Base-by-base conservation (phyloP, 2,329 filamentous ascomycete species). In the Magnaporthiopsis rhizophila region DNA sequence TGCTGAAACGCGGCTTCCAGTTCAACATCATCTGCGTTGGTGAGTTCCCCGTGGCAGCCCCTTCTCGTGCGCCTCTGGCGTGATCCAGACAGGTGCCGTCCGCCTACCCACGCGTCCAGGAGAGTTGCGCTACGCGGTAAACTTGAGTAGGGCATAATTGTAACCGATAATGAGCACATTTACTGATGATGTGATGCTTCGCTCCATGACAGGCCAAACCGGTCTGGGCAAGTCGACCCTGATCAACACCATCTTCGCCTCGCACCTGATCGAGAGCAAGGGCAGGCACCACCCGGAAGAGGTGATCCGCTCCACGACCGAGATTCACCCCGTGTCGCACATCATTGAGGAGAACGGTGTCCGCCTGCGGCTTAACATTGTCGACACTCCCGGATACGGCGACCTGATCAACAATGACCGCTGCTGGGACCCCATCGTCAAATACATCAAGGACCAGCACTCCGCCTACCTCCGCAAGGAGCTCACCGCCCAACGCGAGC, bases 381-480 rank as follows among this genome's bases (percentile, higher is more conserved):
- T 99, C 74, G 95, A 99, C 77, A 99, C 95, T 69, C 95, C 95
- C 69, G 95, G 95, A 69, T 99, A 99, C 74, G 95, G 95, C 75
- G 95, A 99, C 74, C 87, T 97, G 75, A 95, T 99, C 80, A 99
- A 99, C 87, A 99, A 99, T 80, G 95, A 99, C 82, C 90, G 95
- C 85, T 99, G 95, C 88, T 99, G 95, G 95, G 95, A 99, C 76
- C 95, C 95, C 68, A 99, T 99, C 77, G 94, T 99, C 85, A 99
- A 99, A 85, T 99, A 99, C 82, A 99, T 99, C 86, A 99, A 99
- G 86, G 95, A 99, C 80, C 95, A 99, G 84, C 95, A 99, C 85
- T 97, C 92, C 63, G 94, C 95, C 73, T 99, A 98, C 83, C 88
- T 99, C 72, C 91, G 95, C 80, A 99, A 99, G 86, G 95, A 99